These are phyloP conservation scores for Dorcoceras hygrometricum DNA, from an alignment of 257 asterid species.

Conservation along the genomic window DNA sequence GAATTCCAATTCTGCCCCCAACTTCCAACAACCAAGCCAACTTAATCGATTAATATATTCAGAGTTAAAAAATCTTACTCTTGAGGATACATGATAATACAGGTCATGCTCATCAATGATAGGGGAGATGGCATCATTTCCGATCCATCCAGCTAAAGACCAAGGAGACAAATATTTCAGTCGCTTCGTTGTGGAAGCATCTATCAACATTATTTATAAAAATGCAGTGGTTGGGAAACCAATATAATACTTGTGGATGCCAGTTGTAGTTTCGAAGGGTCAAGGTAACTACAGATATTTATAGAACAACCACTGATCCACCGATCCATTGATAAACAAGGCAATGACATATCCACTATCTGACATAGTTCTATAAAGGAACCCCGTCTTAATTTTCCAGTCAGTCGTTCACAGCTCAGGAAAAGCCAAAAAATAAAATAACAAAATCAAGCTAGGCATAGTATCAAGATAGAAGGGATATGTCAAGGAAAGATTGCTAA, in stretches of 20 bases:
- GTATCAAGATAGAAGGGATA: conserved; percentile 3
- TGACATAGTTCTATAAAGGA: background rate
- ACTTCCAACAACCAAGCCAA: conserved; percentile 11
- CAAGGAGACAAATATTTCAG: conserved; percentile 24
- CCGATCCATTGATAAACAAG: background rate
- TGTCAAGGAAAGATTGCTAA: conserved; percentile 31
- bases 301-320: background rate
- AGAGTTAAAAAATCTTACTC: conserved; percentile 53
- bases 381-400: background rate
- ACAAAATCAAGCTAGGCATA: background rate
- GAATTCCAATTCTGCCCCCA: background rate
- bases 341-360: background rate
- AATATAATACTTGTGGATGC: conserved; percentile 3
- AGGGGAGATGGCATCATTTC: conserved; percentile 89
- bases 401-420: background rate
- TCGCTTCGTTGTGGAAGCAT: background rate
- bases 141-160: conserved; percentile 95
- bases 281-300: background rate
- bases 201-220: conserved; percentile 4
- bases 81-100: conserved; percentile 79
- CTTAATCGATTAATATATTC: conserved; percentile 18
- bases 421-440: background rate
- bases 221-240: background rate
- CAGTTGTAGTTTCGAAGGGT: background rate
- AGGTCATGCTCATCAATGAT: conserved; percentile 93